phyloP scores from a whole-genome alignment of 2,329 filamentous ascomycete species.

The Colletotrichum melonis region DNA sequence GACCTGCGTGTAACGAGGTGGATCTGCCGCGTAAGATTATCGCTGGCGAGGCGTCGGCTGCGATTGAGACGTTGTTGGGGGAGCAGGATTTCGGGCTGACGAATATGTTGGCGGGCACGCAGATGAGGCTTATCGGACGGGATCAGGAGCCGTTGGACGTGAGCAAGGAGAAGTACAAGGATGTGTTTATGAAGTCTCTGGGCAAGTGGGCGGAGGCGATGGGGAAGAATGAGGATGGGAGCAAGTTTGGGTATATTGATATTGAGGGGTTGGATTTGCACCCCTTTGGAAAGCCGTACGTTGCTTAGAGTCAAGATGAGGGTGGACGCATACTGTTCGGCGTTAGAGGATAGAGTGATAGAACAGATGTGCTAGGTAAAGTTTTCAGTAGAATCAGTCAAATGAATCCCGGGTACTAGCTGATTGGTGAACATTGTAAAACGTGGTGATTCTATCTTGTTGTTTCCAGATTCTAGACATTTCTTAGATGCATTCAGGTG shows the following conservation, averaged over 20 bases:
- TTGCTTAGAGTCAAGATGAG: background rate
- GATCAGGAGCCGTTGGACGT: conserved; percentile 46
- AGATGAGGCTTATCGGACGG: conserved; percentile 47
- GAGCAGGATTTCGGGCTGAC: conserved; percentile 61
- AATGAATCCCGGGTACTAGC: background rate
- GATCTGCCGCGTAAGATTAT: conserved; percentile 43
- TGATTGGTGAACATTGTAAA: background rate
- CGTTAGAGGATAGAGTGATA: background rate
- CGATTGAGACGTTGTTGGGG: conserved; percentile 58
- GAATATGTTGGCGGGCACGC: conserved; percentile 44
- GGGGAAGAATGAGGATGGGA: conserved; percentile 44
- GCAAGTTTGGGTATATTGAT: conserved; percentile 46
- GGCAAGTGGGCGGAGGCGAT: conserved; percentile 44
- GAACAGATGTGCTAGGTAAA: background rate
- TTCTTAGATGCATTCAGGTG: background rate
- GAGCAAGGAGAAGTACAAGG: conserved; percentile 44
- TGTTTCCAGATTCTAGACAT: too few relatives aligned
- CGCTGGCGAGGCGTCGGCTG: conserved; percentile 55
- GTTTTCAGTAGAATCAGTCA: background rate
- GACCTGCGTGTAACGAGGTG: conserved; percentile 48
- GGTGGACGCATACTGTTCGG: background rate
- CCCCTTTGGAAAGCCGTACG: conserved; percentile 43
- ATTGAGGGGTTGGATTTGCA: conserved; percentile 45
- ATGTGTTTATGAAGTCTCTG: conserved; percentile 44
- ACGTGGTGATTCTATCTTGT: too few relatives aligned